phyloP scores from a whole-genome alignment of 345 rosid species.

The Eucalyptus curtisii region DNA sequence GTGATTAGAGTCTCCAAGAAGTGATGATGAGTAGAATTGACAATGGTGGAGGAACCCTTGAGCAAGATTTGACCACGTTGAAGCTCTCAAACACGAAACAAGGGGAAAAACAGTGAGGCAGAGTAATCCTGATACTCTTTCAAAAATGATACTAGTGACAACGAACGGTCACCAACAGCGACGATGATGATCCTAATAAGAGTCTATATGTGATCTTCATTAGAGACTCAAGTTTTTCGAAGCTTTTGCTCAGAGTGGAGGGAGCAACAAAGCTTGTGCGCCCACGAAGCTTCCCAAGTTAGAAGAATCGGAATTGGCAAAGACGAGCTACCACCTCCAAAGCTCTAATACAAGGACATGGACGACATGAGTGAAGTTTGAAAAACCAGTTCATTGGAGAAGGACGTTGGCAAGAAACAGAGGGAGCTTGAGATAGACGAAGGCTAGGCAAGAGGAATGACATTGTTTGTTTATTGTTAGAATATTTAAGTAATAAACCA shows the following conservation, averaged over 20 bases:
- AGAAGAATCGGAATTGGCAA: not conserved
- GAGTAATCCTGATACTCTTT: not conserved
- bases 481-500: too few species aligned
- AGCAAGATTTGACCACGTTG: not conserved
- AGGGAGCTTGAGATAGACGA: not conserved
- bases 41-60: not conserved
- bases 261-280: not conserved
- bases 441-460: not conserved
- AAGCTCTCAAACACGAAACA: not conserved
- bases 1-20: not conserved
- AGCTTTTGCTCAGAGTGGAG: not conserved
- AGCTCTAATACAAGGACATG: not conserved
- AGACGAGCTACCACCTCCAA: not conserved
- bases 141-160: not conserved
- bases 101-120: not conserved
- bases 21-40: not conserved
- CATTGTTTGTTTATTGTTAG: too few species aligned
- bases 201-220: not conserved
- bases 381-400: not conserved
- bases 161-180: not conserved
- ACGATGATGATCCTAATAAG: not conserved
- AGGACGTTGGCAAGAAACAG: not conserved
- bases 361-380: not conserved
- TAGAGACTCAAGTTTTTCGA: not conserved
- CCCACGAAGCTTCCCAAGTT: not conserved